Evolutionary conservation across 2,329 filamentous ascomycete genomes (phyloP).

Genomic region (Tolypocladium sp.): DNA sequence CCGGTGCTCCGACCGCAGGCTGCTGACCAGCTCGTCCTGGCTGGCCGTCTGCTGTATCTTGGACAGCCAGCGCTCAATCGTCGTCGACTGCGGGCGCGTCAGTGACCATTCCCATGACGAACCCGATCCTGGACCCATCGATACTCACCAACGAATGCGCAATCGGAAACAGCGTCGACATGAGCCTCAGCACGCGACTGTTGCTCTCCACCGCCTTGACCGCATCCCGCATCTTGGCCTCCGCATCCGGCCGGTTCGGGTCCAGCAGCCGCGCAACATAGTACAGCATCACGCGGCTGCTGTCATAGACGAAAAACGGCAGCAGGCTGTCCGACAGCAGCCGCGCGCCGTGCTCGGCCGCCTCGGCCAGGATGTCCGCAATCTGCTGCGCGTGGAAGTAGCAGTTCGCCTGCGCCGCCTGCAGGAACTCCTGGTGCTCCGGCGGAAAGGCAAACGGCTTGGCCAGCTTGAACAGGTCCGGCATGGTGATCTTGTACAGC

Average conservation of each 20-base stretch:
- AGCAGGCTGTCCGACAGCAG: slow-evolving; percentile 34
- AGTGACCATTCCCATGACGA: too few species aligned
- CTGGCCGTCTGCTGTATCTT: slow-evolving; percentile 24
- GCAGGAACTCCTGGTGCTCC: slow-evolving; percentile 26
- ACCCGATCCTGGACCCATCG: too few species aligned
- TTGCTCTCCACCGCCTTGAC: slow-evolving; percentile 31
- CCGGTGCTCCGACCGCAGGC: slow-evolving; percentile 11
- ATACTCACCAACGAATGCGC: slow-evolving; percentile 26
- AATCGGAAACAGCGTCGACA: slow-evolving; percentile 28
- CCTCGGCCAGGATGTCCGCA: slow-evolving; percentile 27
- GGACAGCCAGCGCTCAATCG: slow-evolving; percentile 27
- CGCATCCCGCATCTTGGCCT: slow-evolving; percentile 25
- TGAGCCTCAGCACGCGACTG: slow-evolving; percentile 23
- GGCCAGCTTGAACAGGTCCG: slow-evolving; percentile 32
- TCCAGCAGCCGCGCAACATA: slow-evolving; percentile 34
- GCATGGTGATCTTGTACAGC: slow-evolving; percentile 36
- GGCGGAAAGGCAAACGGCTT: slow-evolving; percentile 29
- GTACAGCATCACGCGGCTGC: slow-evolving; percentile 37
- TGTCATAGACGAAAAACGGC: slow-evolving; percentile 37
- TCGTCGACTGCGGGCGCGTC: slow-evolving; percentile 21
- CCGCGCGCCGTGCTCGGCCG: slow-evolving; percentile 28
- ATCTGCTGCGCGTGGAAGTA: slow-evolving; percentile 29
- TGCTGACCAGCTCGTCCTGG: slow-evolving; percentile 9
- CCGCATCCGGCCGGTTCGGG: slow-evolving; percentile 22
- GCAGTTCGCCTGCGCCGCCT: slow-evolving; percentile 25